Evolutionary conservation across 768 basidiomycete genomes (phyloP).

Genomic region (Leccinum truebloodii): DNA sequence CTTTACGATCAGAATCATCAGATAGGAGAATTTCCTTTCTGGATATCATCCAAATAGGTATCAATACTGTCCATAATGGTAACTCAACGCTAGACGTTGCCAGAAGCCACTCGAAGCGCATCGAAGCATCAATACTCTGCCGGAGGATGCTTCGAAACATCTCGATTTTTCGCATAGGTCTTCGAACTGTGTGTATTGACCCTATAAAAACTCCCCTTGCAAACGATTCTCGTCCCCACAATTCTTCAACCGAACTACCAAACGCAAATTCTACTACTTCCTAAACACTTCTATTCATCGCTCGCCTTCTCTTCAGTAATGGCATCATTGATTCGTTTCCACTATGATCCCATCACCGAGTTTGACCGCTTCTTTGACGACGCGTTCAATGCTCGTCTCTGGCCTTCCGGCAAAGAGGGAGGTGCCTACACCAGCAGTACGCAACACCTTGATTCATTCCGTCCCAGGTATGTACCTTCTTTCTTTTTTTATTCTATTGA

Average conservation of each 20-base stretch:
- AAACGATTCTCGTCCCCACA: background rate
- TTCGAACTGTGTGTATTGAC: background rate
- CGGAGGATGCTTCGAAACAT: background rate
- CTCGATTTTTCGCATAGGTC: background rate
- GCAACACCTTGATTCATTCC: constrained; percentile 11
- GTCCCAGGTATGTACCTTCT: constrained; percentile 20
- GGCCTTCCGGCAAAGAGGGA: constrained; percentile 9
- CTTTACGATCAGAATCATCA: too few relatives aligned
- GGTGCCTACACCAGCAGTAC: background rate
- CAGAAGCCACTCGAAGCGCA: constrained; percentile 1
- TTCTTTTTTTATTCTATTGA: too few relatives aligned
- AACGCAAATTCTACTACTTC: background rate
- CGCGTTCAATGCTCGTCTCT: constrained; percentile 9
- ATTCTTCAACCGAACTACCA: background rate
- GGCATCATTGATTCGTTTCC: constrained; percentile 8
- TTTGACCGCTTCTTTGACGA: constrained; percentile 7
- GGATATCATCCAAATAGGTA: background rate
- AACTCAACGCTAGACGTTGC: background rate
- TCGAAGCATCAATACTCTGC: background rate
- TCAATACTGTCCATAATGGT: constrained; percentile 3
- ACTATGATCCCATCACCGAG: constrained; percentile 3
- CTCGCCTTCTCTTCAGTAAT: constrained; percentile 6
- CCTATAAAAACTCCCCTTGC: background rate
- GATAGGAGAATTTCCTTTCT: background rate
- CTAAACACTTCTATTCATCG: background rate